phyloP scores from a whole-genome alignment of 2,329 filamentous ascomycete species.

The Corynespora cassiicola region DNA sequence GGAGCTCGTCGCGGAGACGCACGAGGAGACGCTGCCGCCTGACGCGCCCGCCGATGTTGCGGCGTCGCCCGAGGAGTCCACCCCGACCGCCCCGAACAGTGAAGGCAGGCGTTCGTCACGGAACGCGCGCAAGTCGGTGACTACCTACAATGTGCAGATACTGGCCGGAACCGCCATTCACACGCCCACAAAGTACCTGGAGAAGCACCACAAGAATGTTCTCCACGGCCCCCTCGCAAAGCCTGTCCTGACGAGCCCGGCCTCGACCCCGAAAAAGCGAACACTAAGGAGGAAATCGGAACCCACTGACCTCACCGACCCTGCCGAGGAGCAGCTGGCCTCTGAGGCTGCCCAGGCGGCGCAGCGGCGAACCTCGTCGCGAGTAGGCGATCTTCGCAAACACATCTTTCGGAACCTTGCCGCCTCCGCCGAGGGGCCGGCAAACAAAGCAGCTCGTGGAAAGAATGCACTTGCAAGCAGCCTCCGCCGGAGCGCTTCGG shows the following conservation, averaged over 20 bases:
- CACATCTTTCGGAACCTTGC: conserved; percentile 39
- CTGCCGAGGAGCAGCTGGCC: conserved; percentile 38
- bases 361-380: conserved; percentile 39
- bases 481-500: conserved; percentile 35
- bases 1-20: conserved; percentile 30
- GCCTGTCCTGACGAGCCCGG: conserved; percentile 15
- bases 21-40: conserved; percentile 21
- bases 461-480: conserved; percentile 40
- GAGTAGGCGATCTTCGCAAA: conserved; percentile 40
- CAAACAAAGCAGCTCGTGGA: conserved; percentile 42
- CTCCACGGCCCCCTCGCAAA: conserved; percentile 35
- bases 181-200: conserved; percentile 54
- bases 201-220: conserved; percentile 46
- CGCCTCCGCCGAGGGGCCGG: conserved; percentile 33
- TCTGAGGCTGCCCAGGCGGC: conserved; percentile 39
- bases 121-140: conserved; percentile 62
- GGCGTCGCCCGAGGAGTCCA: conserved; percentile 19
- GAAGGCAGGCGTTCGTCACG: conserved; percentile 47
- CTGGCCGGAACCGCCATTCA: conserved; percentile 68
- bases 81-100: conserved; percentile 23
- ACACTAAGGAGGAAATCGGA: conserved; percentile 15
- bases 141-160: conserved; percentile 71
- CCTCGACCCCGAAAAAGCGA: conserved; percentile 28
- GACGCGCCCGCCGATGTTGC: conserved; percentile 25
- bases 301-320: conserved; percentile 23